These are phyloP conservation scores for Colletotrichum sp. DNA, from an alignment of 2,329 filamentous ascomycete genomes.

Conservation along the genomic window DNA sequence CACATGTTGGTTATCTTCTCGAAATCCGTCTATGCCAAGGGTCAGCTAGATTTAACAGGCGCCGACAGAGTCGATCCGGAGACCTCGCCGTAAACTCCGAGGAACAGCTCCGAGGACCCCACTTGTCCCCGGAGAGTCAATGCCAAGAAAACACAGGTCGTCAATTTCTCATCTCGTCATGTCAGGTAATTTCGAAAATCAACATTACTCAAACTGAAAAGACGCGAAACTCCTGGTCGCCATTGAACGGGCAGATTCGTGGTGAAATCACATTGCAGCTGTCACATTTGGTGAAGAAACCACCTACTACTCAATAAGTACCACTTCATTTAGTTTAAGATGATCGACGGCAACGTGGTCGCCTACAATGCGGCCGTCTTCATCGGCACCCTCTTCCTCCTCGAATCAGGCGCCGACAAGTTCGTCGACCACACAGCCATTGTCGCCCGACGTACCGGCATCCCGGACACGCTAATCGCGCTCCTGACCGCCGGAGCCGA, in stretches of 20 bases:
- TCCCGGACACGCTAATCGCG: conserved; percentile 53
- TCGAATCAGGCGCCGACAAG: conserved; percentile 57
- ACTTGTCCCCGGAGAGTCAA: background rate
- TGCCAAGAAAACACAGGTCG: background rate
- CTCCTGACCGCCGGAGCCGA: conserved; percentile 59
- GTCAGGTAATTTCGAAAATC: background rate
- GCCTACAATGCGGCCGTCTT: conserved; percentile 43
- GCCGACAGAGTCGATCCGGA: background rate
- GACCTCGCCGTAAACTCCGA: background rate
- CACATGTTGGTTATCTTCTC: background rate
- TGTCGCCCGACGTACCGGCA: conserved; percentile 46
- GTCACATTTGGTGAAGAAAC: background rate
- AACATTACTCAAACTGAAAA: background rate
- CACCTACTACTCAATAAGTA: background rate
- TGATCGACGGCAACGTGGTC: background rate
- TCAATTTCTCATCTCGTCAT: background rate
- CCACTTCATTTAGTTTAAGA: background rate
- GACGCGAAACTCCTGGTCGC: background rate
- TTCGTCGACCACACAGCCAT: conserved; percentile 57
- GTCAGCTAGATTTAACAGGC: background rate
- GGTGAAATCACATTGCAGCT: background rate
- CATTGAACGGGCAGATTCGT: background rate
- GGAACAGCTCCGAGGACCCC: background rate
- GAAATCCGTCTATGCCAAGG: background rate
- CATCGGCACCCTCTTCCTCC: conserved; percentile 49